These are phyloP conservation scores for Neurospora sp. DNA, from an alignment of 495 filamentous ascomycete genomes.

Conservation along the genomic window DNA sequence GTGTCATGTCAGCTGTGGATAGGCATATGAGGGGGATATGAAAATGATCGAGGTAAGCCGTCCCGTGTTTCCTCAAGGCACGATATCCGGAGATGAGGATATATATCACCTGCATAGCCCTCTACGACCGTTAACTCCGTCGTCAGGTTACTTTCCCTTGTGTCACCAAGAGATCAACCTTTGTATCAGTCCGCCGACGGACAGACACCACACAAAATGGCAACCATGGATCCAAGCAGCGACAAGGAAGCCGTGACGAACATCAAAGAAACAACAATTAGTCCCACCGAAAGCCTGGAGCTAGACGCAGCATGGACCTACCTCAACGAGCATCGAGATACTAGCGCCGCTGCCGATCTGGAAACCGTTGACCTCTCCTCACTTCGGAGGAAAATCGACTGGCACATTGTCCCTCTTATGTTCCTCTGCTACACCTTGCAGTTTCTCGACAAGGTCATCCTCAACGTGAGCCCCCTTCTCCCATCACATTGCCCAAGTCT, in stretches of 20 bases:
- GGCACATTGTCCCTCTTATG: slow-evolving; percentile 38
- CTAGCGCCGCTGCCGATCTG: slow-evolving; percentile 3
- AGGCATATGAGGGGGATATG: background rate
- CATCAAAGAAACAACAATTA: background rate
- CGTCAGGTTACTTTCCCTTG: background rate
- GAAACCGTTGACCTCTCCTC: slow-evolving; percentile 12
- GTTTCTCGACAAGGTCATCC: slow-evolving; percentile 56
- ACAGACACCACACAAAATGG: background rate
- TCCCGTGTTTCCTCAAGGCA: background rate
- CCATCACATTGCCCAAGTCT: background rate
- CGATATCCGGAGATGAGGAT: background rate
- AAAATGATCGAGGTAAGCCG: background rate
- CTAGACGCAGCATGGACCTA: slow-evolving; percentile 27
- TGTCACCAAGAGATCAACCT: background rate
- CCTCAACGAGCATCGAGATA: slow-evolving; percentile 22
- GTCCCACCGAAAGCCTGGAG: background rate
- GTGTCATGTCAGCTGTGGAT: background rate
- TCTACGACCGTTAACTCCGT: background rate
- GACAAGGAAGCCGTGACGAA: background rate
- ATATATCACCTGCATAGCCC: background rate
- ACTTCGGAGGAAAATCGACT: slow-evolving; percentile 28
- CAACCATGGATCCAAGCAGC: background rate
- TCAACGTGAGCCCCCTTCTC: slow-evolving; percentile 34
- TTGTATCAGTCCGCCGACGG: background rate
- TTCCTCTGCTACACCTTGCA: slow-evolving; percentile 54